Evolutionary conservation across 2,329 filamentous ascomycete genomes (phyloP), one percentile per base, ranked within the genome.

Genomic region (Pestalotiopsis sp.): DNA sequence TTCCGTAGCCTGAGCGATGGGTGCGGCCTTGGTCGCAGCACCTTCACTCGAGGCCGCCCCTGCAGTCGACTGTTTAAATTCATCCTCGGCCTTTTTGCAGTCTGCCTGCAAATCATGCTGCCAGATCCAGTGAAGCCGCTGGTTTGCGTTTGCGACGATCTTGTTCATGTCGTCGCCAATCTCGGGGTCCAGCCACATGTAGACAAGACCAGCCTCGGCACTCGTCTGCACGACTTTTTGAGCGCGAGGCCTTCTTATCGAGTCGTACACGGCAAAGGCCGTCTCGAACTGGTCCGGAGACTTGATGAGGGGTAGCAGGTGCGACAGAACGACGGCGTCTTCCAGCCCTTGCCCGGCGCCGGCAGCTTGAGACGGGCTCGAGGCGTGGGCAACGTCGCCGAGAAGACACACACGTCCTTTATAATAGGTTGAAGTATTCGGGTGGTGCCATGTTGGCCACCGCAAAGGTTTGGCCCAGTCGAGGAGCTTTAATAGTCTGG

Each of bases 41-140:
- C 45, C 61, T 66, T 65, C 58, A 4, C 49, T 56, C 38, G 45
- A 63, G 56, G 20, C 59, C 31, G 61, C n/a, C 38, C 27, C 27
- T 57, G 67, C 36, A 66, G 70, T 69, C 66, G 68, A 70, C 66
- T 58, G 71, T 9, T 57, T 31, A 58, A 75, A 75, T 9, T 72
- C 66, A 5, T 67, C 58, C 52, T 75, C 73, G 4, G 76, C 75
- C 61, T 70, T 72, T 39, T 67, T 67, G 49, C 77, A 66, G 61
- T 78, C 76, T 5, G 62, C 71, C 57, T 69, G 41, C 56, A 79
- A 67, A 52, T 78, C 75, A 57, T 79, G 75, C 39, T 76, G 71
- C 77, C 77, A 79, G 58, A 78, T 77, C 76, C 77, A 79, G 63
- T 76, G 73, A 41, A 78, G 70, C 38, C 77, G 71, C 67, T 74